phyloP scores from a whole-genome alignment of 2,329 filamentous ascomycete species.

The Penicillium sp. region DNA sequence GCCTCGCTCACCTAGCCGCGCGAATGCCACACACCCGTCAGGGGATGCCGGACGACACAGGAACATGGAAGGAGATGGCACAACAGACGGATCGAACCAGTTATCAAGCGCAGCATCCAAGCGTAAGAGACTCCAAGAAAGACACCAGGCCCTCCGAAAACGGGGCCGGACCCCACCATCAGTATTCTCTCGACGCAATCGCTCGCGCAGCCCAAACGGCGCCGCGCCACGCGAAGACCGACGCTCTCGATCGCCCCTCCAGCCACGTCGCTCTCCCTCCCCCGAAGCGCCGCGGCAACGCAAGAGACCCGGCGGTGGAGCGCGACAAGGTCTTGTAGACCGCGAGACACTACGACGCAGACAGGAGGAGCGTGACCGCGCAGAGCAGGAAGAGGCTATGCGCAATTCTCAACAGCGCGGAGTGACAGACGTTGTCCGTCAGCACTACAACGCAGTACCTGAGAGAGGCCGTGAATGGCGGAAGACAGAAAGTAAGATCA shows the following conservation, averaged over 20 bases:
- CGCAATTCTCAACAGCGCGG: conserved; percentile 50
- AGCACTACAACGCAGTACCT: conserved; percentile 95
- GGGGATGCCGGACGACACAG: conserved; percentile 9
- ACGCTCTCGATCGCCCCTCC: conserved; percentile 44
- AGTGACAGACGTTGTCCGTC: conserved; percentile 80
- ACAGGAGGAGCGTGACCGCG: conserved; percentile 47
- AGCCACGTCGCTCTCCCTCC: conserved; percentile 44
- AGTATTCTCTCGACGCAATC: conserved; percentile 42
- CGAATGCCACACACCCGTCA: background rate
- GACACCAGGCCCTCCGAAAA: conserved; percentile 37
- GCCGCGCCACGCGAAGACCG: conserved; percentile 27
- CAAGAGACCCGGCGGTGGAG: conserved; percentile 49
- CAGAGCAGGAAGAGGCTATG: conserved; percentile 40
- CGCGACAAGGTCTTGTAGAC: conserved; percentile 41
- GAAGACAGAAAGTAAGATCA: conserved; percentile 90
- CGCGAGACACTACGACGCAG: conserved; percentile 42
- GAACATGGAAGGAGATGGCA: conserved; percentile 23
- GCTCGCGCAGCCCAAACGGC: conserved; percentile 26
- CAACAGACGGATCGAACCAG: conserved; percentile 24
- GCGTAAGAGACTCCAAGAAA: conserved; percentile 42
- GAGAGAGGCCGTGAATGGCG: conserved; percentile 93
- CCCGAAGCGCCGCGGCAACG: conserved; percentile 42
- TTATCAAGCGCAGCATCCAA: conserved; percentile 34
- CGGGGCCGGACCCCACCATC: conserved; percentile 40
- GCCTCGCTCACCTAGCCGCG: background rate